Base-by-base conservation (phyloP, 805 yeast genomes). In the Cyberlindnera subsufficiens region DNA sequence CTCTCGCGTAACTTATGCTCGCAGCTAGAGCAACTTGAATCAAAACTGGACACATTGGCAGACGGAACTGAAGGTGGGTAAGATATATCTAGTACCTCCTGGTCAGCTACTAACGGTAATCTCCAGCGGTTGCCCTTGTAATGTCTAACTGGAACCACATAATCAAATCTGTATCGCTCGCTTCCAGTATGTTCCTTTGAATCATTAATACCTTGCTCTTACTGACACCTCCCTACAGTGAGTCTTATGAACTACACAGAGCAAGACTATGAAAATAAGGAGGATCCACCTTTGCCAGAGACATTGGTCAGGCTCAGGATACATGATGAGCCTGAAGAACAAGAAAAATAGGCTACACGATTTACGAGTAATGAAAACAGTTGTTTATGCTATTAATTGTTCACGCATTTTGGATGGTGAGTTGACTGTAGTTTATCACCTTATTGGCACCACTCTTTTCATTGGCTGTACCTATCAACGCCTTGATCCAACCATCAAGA, bases 141-240 rank as follows among this genome's bases (percentile, higher is more conserved):
- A 68, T 84, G 52, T 68, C 77, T 3, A 81, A 79, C 51, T 82
- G 90, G 90, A 72, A 74, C 42, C 76, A 74, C 43, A 80, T 82
- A 16, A 64, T 78, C 16, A 68, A 77, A 44, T 73, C 85, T 3
- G 74, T 82, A 0, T 73, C 82, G 10, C 61, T 83, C 50, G 88
- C 88, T 0, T 64, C 71, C 2, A 52, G 61, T 58, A 49, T 37
- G 62, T 54, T 16, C 31, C 10, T 11, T 2, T 5, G 6, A 32
- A 20, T 32, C 9, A 6, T 8, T 29, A 4, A 22, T 5, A 6
- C 6, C 25, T 15, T 15, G 13, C 18, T 17, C 11, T 22, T 33
- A 50, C 52, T 53, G 45, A 49, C 49, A 38, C 30, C 9, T 5
- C 29, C 7, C 16, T n/a, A 14, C 9, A 57, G 63, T 54, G 59